Conservation (phyloP, 108 stramenopile genomes). For the Mayamaea pseudoterrestris region DNA sequence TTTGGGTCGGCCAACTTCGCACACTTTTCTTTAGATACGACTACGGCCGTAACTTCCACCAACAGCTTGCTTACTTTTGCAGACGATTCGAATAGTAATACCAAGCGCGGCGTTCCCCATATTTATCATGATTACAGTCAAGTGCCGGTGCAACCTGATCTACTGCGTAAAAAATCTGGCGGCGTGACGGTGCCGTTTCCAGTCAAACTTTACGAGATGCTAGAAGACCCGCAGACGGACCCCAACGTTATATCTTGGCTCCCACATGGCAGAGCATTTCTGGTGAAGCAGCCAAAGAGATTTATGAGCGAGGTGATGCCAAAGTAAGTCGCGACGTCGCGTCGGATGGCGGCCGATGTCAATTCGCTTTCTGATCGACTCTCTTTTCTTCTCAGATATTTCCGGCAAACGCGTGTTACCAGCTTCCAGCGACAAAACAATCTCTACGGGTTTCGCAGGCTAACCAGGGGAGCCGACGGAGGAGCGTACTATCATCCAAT, state of each 20-base stretch:
- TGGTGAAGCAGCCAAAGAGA: constrained; percentile 69
- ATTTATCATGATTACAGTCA: constrained; percentile 67
- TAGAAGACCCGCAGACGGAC: constrained; percentile 32
- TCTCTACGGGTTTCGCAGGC: constrained; percentile 86
- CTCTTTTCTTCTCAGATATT: constrained; percentile 34
- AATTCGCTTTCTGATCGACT: background rate
- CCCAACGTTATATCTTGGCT: constrained; percentile 48
- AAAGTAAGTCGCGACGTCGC: constrained; percentile 17
- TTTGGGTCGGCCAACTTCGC: too few relatives aligned
- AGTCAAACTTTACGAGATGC: constrained; percentile 59
- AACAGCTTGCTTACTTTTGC: too few relatives aligned
- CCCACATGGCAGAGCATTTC: constrained; percentile 75
- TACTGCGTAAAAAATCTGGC: constrained; percentile 75
- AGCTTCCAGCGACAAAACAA: constrained; percentile 82
- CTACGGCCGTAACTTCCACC: too few relatives aligned
- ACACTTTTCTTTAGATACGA: too few relatives aligned
- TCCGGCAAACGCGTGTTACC: constrained; percentile 78
- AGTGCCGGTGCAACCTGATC: constrained; percentile 33
- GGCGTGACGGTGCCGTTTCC: constrained; percentile 51
- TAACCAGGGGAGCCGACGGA: constrained; percentile 77
- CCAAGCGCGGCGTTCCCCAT: constrained; percentile 37
- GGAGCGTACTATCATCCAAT: constrained; percentile 34
- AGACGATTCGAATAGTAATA: too few relatives aligned
- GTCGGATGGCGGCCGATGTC: background rate
- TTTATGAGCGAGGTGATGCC: constrained; percentile 85